Percentiles rank a stretch among this genome's conserved stretches.
These are phyloP conservation scores for Talaromyces sp. DNA, from an alignment of 2,329 filamentous ascomycete species.

Conservation along the genomic window DNA sequence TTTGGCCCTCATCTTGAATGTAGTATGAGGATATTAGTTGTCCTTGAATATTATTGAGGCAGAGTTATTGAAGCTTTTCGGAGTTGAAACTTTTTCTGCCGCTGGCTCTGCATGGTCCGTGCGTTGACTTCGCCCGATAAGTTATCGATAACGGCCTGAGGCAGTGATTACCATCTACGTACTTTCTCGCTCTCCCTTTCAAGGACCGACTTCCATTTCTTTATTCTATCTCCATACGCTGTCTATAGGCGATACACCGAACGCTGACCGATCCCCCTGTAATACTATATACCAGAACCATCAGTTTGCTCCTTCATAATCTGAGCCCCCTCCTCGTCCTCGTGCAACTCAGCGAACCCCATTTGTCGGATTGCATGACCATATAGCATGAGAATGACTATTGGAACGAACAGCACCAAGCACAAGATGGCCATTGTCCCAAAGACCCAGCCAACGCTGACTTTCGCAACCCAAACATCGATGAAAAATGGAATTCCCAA, in stretches of 20 bases:
- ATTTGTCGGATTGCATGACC: constrained; percentile 11
- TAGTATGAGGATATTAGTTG: neutral
- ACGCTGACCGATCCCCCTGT: neutral
- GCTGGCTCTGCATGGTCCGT: constrained; percentile 27
- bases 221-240: neutral
- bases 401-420: constrained; percentile 9
- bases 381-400: constrained; percentile 12
- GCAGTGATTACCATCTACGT: neutral
- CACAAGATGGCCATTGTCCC: constrained; percentile 15
- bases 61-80: constrained; percentile 4
- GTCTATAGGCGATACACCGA: neutral
- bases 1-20: constrained; percentile 61
- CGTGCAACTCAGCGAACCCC: constrained; percentile 12
- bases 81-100: constrained; percentile 29
- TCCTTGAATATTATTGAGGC: neutral
- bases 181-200: neutral
- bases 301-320: neutral
- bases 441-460: constrained; percentile 16
- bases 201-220: neutral
- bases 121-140: constrained; percentile 17
- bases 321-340: constrained; percentile 16
- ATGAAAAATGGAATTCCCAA: constrained; percentile 17
- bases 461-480: constrained; percentile 5
- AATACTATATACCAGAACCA: too few species aligned
- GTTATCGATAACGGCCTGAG: constrained; percentile 15